Evolutionary conservation across 2,329 filamentous ascomycete genomes (phyloP).

Genomic region (Aspergillus puulaauensis): DNA sequence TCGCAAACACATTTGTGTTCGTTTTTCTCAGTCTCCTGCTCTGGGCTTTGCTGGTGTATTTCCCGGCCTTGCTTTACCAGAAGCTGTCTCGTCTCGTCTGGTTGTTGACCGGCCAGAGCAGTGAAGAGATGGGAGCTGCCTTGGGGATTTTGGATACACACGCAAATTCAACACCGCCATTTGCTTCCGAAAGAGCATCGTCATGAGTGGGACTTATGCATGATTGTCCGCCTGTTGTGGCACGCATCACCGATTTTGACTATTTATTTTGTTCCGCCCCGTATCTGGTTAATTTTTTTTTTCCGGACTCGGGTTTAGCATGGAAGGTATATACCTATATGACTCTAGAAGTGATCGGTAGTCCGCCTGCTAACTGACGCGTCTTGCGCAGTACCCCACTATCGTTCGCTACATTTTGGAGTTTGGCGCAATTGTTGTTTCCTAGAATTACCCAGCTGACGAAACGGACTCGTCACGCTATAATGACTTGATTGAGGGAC

Average conservation of each 20-base stretch:
- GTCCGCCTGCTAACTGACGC: neutral
- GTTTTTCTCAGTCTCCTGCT: slow-evolving; percentile 34
- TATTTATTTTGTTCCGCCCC: slow-evolving; percentile 5
- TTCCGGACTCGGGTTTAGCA: neutral
- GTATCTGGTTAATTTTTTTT: slow-evolving; percentile 12
- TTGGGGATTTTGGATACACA: slow-evolving; percentile 29
- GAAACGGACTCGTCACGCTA: slow-evolving; percentile 11
- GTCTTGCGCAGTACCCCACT: neutral
- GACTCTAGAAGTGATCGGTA: neutral
- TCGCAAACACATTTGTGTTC: slow-evolving; percentile 42
- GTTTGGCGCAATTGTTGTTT: slow-evolving; percentile 16
- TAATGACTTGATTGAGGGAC: slow-evolving; percentile 25
- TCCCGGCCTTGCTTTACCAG: slow-evolving; percentile 37
- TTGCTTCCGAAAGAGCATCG: slow-evolving; percentile 16
- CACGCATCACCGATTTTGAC: neutral
- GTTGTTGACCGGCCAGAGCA: slow-evolving; percentile 39
- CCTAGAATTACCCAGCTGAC: slow-evolving; percentile 10
- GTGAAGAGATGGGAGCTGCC: slow-evolving; percentile 27
- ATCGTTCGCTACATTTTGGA: slow-evolving; percentile 13
- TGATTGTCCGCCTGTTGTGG: neutral
- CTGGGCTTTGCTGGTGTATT: slow-evolving; percentile 39
- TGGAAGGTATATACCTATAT: slow-evolving; percentile 3
- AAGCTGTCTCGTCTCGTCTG: slow-evolving; percentile 36
- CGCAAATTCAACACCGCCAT: slow-evolving; percentile 16
- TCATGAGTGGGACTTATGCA: neutral